These are phyloP conservation scores for Cucurbita moschata DNA, from an alignment of 306 rosid genomes.

Conservation along the genomic window DNA sequence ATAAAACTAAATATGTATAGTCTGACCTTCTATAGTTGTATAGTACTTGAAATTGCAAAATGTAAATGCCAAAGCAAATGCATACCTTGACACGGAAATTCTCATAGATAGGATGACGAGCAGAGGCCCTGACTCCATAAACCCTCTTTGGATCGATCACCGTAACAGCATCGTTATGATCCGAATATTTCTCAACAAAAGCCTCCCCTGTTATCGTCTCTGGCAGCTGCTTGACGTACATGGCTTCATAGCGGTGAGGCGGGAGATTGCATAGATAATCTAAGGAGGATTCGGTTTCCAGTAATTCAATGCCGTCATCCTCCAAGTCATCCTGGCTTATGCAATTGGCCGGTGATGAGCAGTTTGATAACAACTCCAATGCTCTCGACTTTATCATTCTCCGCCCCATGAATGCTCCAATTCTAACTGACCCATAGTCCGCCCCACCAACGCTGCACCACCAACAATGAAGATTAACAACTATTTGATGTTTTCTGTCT, in stretches of 20 bases:
- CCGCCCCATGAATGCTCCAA: conserved; percentile 80
- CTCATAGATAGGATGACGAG: conserved; percentile 73
- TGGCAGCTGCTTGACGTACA: conserved; percentile 46
- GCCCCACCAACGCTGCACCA: conserved; percentile 45
- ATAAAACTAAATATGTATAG: neutral
- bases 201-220: conserved; percentile 39
- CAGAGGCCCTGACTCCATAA: conserved; percentile 53
- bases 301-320: conserved; percentile 48
- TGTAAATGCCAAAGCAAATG: neutral
- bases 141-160: conserved; percentile 47
- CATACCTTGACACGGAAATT: conserved; percentile 84
- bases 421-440: conserved; percentile 49
- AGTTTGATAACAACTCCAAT: conserved; percentile 30
- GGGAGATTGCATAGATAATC: conserved; percentile 71
- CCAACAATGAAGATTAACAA: neutral
- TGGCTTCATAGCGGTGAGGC: conserved; percentile 76
- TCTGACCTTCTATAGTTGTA: neutral
- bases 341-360: conserved; percentile 27
- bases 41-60: too few species aligned
- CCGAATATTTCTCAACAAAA: conserved; percentile 39
- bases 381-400: conserved; percentile 70
- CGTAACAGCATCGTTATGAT: conserved; percentile 73
- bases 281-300: conserved; percentile 60
- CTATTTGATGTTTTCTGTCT: neutral
- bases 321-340: conserved; percentile 46